Evolutionary conservation across 2,329 filamentous ascomycete species (phyloP).

Genomic region (Paraphaeosphaeria minitans): DNA sequence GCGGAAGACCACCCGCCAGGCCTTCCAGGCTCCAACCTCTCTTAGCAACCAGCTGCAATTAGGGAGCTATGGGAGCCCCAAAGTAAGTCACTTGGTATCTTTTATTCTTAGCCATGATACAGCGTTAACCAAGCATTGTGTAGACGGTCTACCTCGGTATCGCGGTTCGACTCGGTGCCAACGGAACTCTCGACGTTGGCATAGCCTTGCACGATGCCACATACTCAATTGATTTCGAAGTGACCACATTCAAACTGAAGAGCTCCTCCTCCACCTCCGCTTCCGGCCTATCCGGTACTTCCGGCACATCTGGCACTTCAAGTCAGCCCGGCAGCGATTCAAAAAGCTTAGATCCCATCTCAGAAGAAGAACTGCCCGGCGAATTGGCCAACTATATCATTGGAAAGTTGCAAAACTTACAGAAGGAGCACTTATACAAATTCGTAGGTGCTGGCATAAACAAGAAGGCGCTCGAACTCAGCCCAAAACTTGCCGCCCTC

Average conservation of each 20-base stretch:
- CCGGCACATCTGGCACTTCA: slow-evolving; percentile 7
- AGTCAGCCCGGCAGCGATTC: slow-evolving; percentile 20
- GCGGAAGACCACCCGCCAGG: slow-evolving; percentile 29
- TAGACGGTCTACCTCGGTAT: slow-evolving; percentile 64
- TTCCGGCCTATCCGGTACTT: neutral
- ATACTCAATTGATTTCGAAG: slow-evolving; percentile 74
- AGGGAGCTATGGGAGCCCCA: slow-evolving; percentile 2
- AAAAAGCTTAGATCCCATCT: slow-evolving; percentile 18
- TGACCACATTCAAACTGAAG: slow-evolving; percentile 37
- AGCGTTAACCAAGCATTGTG: neutral
- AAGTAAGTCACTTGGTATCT: neutral
- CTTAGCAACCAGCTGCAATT: slow-evolving; percentile 25
- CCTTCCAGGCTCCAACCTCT: slow-evolving; percentile 33
- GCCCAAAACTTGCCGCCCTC: slow-evolving; percentile 69
- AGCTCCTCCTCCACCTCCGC: neutral
- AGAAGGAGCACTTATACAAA: slow-evolving; percentile 70
- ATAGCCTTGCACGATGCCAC: slow-evolving; percentile 75
- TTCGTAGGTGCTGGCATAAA: slow-evolving; percentile 77
- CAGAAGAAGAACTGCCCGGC: slow-evolving; percentile 22
- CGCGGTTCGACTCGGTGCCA: slow-evolving; percentile 59
- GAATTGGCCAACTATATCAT: slow-evolving; percentile 65
- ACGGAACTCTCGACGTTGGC: slow-evolving; percentile 55
- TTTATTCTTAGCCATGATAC: neutral
- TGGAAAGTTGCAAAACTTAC: slow-evolving; percentile 62
- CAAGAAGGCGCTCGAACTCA: slow-evolving; percentile 61